A percentile compares a stretch with the other conserved stretches of the same genome.
Evolutionary conservation across 1,284 basidiomycete genomes (phyloP).

Genomic region (Naganishia liquefaciens): DNA sequence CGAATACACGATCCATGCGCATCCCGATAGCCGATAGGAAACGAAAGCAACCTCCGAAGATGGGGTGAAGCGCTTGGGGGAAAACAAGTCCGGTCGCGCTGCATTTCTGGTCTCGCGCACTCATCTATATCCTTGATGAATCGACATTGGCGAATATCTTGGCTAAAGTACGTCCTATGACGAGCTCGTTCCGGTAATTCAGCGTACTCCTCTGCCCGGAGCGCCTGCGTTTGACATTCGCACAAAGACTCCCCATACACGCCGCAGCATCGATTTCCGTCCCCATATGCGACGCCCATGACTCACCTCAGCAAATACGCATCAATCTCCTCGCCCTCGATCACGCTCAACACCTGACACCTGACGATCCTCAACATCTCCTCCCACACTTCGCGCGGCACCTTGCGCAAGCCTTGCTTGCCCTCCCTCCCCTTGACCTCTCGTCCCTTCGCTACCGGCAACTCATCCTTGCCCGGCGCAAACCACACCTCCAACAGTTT

Average conservation of each 20-base stretch:
- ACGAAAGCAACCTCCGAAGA: no score
- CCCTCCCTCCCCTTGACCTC: constrained; percentile 18
- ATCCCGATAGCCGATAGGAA: no score
- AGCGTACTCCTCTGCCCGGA: no score
- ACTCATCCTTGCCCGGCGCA: constrained; percentile 63
- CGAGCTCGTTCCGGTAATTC: no score
- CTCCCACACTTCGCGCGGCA: constrained; percentile 82
- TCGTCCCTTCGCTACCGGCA: constrained; percentile 39
- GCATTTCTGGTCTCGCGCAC: no score
- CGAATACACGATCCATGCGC: no score
- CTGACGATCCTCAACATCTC: constrained; percentile 96
- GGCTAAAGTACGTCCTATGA: no score
- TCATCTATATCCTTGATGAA: no score
- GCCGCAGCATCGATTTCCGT: neutral
- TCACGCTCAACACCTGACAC: constrained; percentile 91
- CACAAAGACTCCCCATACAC: neutral
- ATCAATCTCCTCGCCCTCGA: constrained; percentile 84
- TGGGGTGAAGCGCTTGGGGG: no score
- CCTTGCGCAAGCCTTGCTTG: constrained; percentile 68
- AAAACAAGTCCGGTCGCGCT: no score
- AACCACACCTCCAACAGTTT: constrained; percentile 99
- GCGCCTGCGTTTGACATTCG: neutral
- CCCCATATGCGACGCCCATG: no score
- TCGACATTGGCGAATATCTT: no score
- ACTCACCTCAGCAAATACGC: constrained; percentile 92